Percentiles rank a stretch among this genome's conserved stretches.
phyloP scores from a whole-genome alignment of 352 stramenopile species.

The Aphanomyces cochlioides region DNA sequence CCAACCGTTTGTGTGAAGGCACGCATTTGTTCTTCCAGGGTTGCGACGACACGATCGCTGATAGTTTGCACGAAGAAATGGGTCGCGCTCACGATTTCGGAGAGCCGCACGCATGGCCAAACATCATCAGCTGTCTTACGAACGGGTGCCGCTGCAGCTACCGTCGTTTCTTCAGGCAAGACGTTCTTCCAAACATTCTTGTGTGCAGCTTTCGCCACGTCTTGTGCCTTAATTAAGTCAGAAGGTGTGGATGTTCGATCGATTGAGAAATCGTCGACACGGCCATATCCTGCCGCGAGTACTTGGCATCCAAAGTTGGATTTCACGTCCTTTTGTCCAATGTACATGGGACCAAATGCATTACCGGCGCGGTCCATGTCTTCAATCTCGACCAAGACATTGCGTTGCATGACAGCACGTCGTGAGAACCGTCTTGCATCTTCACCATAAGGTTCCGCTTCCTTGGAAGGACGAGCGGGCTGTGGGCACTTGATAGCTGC shows the following conservation, averaged over 20 bases:
- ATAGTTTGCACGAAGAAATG: constrained; percentile 94
- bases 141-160: constrained; percentile 44
- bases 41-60: constrained; percentile 77
- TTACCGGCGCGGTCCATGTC: constrained; percentile 93
- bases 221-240: constrained; percentile 76
- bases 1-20: constrained; percentile 88
- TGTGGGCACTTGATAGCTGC: constrained; percentile 87
- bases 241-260: constrained; percentile 84
- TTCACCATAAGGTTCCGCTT: constrained; percentile 86
- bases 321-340: constrained; percentile 57
- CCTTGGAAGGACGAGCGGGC: constrained; percentile 73
- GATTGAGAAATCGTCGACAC: constrained; percentile 90
- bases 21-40: constrained; percentile 93
- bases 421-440: constrained; percentile 86
- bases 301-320: constrained; percentile 91
- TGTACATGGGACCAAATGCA: constrained; percentile 82
- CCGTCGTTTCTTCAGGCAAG: constrained; percentile 50
- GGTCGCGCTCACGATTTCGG: constrained; percentile 91
- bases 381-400: constrained; percentile 88
- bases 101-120: constrained; percentile 82
- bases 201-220: constrained; percentile 86
- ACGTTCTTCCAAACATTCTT: constrained; percentile 93
- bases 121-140: constrained; percentile 63
- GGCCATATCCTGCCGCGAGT: constrained; percentile 90
- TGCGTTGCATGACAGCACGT: constrained; percentile 87